phyloP scores from a whole-genome alignment of 371 early-diverging fungal genomes.

The Mortierella sp. region DNA sequence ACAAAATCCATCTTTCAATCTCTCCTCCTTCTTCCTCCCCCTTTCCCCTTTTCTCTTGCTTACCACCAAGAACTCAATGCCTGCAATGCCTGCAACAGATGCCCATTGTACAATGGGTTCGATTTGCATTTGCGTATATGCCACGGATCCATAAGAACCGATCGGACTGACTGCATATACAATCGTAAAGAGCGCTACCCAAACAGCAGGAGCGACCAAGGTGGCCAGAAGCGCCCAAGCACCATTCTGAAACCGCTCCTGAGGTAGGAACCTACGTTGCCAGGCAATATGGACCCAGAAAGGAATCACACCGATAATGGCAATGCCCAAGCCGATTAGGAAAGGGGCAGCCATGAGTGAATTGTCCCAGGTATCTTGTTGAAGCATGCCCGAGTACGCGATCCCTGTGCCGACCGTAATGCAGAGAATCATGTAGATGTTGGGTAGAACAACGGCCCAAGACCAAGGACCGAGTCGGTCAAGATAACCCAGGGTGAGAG shows the following conservation, averaged over 20 bases:
- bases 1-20: background rate
- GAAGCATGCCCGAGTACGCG: conserved; percentile 46
- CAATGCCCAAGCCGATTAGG: conserved; percentile 23
- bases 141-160: conserved; percentile 46
- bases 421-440: conserved; percentile 36
- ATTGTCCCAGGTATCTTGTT: conserved; percentile 30
- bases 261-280: conserved; percentile 40
- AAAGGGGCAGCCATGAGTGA: conserved; percentile 20
- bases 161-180: conserved; percentile 45
- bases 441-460: conserved; percentile 32
- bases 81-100: conserved; percentile 43
- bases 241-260: conserved; percentile 37
- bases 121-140: conserved; percentile 40
- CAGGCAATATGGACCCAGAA: conserved; percentile 38
- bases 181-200: conserved; percentile 41
- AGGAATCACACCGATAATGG: conserved; percentile 21
- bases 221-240: conserved; percentile 31
- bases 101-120: conserved; percentile 52
- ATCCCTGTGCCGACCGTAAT: conserved; percentile 41
- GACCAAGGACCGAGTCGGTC: conserved; percentile 43
- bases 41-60: too few relatives aligned
- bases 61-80: conserved; percentile 48
- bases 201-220: conserved; percentile 35
- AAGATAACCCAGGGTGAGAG: conserved; percentile 41
- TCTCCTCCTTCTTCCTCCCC: too few relatives aligned